phyloP scores from a whole-genome alignment of 345 rosid genomes.

The Cardamine occulta region DNA sequence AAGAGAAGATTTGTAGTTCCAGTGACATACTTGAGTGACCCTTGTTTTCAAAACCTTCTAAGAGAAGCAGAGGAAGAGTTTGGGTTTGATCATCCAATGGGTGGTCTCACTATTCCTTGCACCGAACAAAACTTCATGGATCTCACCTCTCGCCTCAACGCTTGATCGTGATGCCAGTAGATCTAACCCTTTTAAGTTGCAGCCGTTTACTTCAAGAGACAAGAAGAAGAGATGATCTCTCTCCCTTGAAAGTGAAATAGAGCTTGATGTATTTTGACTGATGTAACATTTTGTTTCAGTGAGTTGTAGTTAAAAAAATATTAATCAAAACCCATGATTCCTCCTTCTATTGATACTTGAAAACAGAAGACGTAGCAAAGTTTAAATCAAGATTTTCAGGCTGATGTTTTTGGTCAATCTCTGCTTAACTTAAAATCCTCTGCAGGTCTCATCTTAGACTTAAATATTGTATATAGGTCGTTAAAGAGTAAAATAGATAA shows the following conservation, averaged over 20 bases:
- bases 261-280: not conserved
- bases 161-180: not conserved
- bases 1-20: constrained; percentile 52
- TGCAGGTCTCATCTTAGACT: no score
- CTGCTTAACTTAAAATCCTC: no score
- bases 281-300: constrained; percentile 15
- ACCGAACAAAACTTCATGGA: constrained; percentile 49
- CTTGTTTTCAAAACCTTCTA: constrained; percentile 49
- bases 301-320: constrained; percentile 1
- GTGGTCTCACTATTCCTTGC: constrained; percentile 59
- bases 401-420: no score
- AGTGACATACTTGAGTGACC: constrained; percentile 47
- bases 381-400: no score
- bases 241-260: constrained; percentile 15
- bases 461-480: no score
- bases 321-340: not conserved
- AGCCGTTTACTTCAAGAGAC: constrained; percentile 7
- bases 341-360: not conserved
- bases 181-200: not conserved
- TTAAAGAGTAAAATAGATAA: no score
- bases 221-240: not conserved
- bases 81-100: constrained; percentile 53
- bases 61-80: constrained; percentile 34
- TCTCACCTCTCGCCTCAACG: constrained; percentile 40
- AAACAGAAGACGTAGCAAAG: no score